Conservation (phyloP, 2,329 filamentous ascomycete species). For the Rhynchosporium graminicola region DNA sequence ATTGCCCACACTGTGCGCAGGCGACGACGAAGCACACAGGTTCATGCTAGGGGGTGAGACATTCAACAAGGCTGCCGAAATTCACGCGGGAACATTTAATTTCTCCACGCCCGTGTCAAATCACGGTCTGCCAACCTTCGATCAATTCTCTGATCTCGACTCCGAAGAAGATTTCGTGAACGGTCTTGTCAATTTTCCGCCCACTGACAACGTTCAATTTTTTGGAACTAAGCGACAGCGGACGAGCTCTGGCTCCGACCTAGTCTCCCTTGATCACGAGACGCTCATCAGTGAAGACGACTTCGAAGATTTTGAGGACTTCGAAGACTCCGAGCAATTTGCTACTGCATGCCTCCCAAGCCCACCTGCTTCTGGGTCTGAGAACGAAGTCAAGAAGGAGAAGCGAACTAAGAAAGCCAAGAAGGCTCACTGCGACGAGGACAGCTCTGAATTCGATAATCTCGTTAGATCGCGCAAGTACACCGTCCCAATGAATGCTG, state of each 20-base stretch:
- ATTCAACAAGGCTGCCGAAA: conserved; percentile 50
- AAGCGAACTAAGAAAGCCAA: conserved; percentile 61
- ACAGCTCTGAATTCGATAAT: conserved; percentile 41
- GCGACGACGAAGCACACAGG: conserved; percentile 61
- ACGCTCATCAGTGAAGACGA: conserved; percentile 76
- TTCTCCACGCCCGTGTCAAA: conserved; percentile 51
- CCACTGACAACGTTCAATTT: conserved; percentile 59
- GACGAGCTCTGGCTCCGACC: conserved; percentile 67
- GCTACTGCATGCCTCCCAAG: conserved; percentile 63
- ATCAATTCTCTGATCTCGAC: conserved; percentile 86
- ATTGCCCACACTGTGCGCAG: conserved; percentile 61
- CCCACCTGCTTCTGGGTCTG: conserved; percentile 56
- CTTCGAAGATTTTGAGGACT: conserved; percentile 74
- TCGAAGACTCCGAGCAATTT: conserved; percentile 67
- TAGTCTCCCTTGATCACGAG: conserved; percentile 70
- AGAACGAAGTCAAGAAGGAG: conserved; percentile 51
- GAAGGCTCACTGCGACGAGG: conserved; percentile 44
- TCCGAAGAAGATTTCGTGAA: conserved; percentile 85
- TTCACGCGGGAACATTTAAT: conserved; percentile 51
- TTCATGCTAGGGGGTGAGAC: conserved; percentile 51
- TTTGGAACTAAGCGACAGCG: conserved; percentile 67
- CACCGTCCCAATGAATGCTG: conserved; percentile 40
- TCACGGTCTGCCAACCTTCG: conserved; percentile 70
- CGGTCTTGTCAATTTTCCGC: conserved; percentile 69
- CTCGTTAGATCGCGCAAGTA: conserved; percentile 41